Conservation (phyloP, 2,329 filamentous ascomycete genomes). For the Rhynchosporium graminicola region DNA sequence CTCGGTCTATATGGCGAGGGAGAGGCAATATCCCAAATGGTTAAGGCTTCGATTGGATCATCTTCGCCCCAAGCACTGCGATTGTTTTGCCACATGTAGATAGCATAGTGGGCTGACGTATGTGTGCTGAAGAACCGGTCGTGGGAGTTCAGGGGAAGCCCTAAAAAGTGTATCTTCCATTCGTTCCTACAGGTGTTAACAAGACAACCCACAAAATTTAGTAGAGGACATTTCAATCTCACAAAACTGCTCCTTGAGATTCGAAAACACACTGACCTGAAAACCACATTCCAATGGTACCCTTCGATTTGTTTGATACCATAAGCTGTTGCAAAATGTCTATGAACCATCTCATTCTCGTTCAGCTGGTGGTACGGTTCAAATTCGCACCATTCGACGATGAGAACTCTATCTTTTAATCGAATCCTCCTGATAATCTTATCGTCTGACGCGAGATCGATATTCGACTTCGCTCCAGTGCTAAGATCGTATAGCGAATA, state of each 20-base stretch:
- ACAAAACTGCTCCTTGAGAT: too few relatives aligned
- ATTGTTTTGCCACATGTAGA: slow-evolving; percentile 63
- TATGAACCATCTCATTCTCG: slow-evolving; percentile 52
- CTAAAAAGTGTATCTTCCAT: slow-evolving; percentile 61
- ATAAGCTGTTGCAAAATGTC: slow-evolving; percentile 62
- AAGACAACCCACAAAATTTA: background rate
- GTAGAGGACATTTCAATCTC: too few relatives aligned
- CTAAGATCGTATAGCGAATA: slow-evolving; percentile 55
- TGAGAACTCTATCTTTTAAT: slow-evolving; percentile 54
- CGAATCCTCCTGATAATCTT: slow-evolving; percentile 57
- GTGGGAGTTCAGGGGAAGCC: slow-evolving; percentile 53
- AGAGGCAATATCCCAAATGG: slow-evolving; percentile 59
- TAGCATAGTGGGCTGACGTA: slow-evolving; percentile 58
- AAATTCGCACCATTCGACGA: slow-evolving; percentile 64
- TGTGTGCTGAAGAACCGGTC: slow-evolving; percentile 66
- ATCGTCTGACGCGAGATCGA: slow-evolving; percentile 53
- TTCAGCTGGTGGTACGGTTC: slow-evolving; percentile 54
- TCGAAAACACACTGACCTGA: slow-evolving; percentile 44
- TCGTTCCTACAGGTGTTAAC: slow-evolving; percentile 43
- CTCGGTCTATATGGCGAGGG: slow-evolving; percentile 53
- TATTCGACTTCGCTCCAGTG: slow-evolving; percentile 44
- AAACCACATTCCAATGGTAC: slow-evolving; percentile 46
- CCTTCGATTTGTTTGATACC: slow-evolving; percentile 44
- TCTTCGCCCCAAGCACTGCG: slow-evolving; percentile 57
- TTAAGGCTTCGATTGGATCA: slow-evolving; percentile 57